Evolutionary conservation across 1,284 basidiomycete species (phyloP).

Genomic region (Mycosarcoma maydis): DNA sequence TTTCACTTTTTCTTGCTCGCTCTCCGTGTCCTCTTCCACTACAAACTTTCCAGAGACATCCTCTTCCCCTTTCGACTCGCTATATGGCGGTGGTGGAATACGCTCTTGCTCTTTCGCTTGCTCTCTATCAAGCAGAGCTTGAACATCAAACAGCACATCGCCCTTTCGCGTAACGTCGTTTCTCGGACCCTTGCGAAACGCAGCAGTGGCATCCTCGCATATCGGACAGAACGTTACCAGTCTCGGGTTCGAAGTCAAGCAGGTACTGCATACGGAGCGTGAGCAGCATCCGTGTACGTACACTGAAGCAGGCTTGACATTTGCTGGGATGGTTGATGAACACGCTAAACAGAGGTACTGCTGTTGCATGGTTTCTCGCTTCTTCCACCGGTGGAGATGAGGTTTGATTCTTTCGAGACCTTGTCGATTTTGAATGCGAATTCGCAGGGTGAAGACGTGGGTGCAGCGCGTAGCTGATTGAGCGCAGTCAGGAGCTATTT

Average conservation of each 20-base stretch:
- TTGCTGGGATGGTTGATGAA: slow-evolving; percentile 27
- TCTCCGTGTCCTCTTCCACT: slow-evolving; percentile 8
- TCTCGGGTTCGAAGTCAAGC: slow-evolving; percentile 27
- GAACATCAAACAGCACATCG: too few species aligned
- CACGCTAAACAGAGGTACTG: slow-evolving; percentile 37
- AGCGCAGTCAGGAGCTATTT: too few species aligned
- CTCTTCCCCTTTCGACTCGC: slow-evolving; percentile 1
- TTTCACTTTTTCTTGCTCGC: background rate
- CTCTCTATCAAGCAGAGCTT: too few species aligned
- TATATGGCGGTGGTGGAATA: slow-evolving; percentile 24
- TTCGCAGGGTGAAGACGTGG: too few species aligned
- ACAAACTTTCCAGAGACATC: slow-evolving; percentile 10
- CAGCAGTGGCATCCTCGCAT: slow-evolving; percentile 45
- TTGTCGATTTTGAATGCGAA: too few species aligned
- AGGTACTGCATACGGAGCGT: slow-evolving; percentile 26
- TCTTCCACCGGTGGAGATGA: too few species aligned
- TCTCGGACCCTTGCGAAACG: slow-evolving; percentile 44
- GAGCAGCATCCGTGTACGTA: slow-evolving; percentile 47
- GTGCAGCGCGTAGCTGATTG: too few species aligned
- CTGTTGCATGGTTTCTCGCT: too few species aligned
- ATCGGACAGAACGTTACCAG: slow-evolving; percentile 48
- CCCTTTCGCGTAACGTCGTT: slow-evolving; percentile 44
- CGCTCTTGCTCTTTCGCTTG: background rate
- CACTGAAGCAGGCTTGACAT: slow-evolving; percentile 14
- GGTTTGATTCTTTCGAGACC: too few species aligned